Percentiles rank a stretch among this genome's conserved stretches.
These are phyloP conservation scores for Pisolithus tinctorius DNA, from an alignment of 768 basidiomycete species.

Conservation along the genomic window DNA sequence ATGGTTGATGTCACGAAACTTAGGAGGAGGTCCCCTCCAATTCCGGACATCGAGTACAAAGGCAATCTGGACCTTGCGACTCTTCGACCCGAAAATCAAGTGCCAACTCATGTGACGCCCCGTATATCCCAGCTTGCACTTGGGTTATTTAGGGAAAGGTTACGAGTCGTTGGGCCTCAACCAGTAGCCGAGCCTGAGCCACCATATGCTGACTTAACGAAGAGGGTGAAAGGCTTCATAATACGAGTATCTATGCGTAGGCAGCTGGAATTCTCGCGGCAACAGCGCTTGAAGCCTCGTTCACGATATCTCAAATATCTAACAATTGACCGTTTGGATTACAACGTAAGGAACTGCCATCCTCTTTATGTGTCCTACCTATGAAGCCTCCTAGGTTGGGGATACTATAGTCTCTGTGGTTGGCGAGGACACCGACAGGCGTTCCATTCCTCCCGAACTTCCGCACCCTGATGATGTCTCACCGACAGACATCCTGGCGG, in stretches of 20 bases:
- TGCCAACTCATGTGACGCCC: conserved; percentile 56
- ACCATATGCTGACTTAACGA: conserved; percentile 7
- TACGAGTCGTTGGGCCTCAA: conserved; percentile 47
- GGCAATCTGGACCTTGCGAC: conserved; percentile 53
- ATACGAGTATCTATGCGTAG: conserved; percentile 10
- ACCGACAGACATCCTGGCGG: conserved; percentile 35
- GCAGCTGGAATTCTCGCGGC: conserved; percentile 14
- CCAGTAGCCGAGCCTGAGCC: conserved; percentile 15
- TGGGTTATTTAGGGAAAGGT: conserved; percentile 46
- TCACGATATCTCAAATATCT: conserved; percentile 35
- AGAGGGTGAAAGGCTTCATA: conserved; percentile 18
- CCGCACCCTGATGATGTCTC: conserved; percentile 33
- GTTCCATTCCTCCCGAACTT: conserved; percentile 25
- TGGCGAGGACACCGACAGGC: conserved; percentile 19
- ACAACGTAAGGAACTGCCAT: conserved; percentile 29
- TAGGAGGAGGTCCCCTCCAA: not conserved
- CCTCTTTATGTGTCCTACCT: not conserved
- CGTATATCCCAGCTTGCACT: conserved; percentile 45
- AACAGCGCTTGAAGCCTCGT: conserved; percentile 28
- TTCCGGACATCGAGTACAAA: conserved; percentile 5
- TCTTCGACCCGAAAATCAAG: conserved; percentile 47
- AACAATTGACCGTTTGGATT: conserved; percentile 37
- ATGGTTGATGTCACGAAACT: conserved; percentile 1
- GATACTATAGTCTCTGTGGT: conserved; percentile 53
- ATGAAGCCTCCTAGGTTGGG: conserved; percentile 41